Base-by-base conservation (phyloP, 2,329 filamentous ascomycete species). In the Xylariaceae sp. region DNA sequence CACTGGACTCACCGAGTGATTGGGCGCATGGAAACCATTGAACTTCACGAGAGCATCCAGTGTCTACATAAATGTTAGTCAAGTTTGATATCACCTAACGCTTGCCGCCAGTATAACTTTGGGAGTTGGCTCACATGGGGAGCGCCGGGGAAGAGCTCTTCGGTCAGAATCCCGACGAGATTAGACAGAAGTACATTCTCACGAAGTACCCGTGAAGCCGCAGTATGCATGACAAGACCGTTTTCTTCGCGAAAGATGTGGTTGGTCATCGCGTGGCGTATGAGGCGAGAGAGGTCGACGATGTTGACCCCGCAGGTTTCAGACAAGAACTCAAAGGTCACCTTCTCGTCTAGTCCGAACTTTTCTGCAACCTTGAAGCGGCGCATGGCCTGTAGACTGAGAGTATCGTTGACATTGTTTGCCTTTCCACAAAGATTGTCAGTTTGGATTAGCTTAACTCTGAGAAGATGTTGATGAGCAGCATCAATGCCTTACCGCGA, bases 1-100 rank as follows among this genome's bases (percentile, higher is more conserved):
- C 7, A 8, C 10, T 17, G n/a, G 20, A 36, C 34, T 36, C 19
- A 36, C 34, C n/a, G 34, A 36, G 34, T 36, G 34, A 11, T 36
- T 19, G 20, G 34, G 34, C 10, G 34, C 34, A 36, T 36, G 34
- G 11, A 36, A 36, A 4, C 34, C 34, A 36, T 36, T 19, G 19
- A 16, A 36, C 34, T 36, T 36, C 14, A 36, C 34, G 14, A 36
- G 34, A 36, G 34, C 34, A 36, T 36, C 34, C 14, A 36, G 34
- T 20, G 34, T 36, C 34, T 36, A 20, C 11, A 36, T 10, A 11
- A 14, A 36, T 3, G 34, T 17, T 16, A 20, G 27, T 16, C 27
- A 16, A 32, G 7, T 32, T 16, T 32, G 27, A 32, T 16, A 32
- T 12, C n/a, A n/a, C n/a, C n/a, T n/a, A n/a, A n/a, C n/a, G n/a